These are phyloP conservation scores for Pecoramyces ruminantium DNA, from an alignment of 192 early-diverging fungal species.

Conservation along the genomic window DNA sequence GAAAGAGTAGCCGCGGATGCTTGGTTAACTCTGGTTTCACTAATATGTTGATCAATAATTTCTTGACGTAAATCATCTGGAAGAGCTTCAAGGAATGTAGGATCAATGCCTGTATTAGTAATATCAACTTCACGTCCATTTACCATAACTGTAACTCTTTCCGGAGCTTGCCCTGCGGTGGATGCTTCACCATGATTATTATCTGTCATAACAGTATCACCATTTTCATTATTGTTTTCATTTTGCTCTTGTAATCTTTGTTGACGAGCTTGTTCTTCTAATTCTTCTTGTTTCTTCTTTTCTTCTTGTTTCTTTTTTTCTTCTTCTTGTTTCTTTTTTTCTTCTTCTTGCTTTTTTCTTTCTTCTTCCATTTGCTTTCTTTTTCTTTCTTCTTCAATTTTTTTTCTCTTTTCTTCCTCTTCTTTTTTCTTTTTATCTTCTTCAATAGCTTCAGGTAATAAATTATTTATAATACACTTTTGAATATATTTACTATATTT, in stretches of 20 bases:
- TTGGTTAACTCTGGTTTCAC: slow-evolving; percentile 21
- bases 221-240: slow-evolving; percentile 8
- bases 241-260: not conserved
- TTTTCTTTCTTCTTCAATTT: slow-evolving; percentile 37
- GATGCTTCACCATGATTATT: not conserved
- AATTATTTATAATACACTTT: slow-evolving; percentile 45
- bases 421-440: slow-evolving; percentile 13
- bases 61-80: slow-evolving; percentile 88
- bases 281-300: too few species aligned
- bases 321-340: slow-evolving; percentile 2
- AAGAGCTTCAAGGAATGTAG: slow-evolving; percentile 79
- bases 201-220: slow-evolving; percentile 5
- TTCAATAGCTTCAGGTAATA: slow-evolving; percentile 63
- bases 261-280: slow-evolving; percentile 7
- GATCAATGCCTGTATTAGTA: slow-evolving; percentile 84
- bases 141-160: slow-evolving; percentile 45
- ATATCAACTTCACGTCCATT: slow-evolving; percentile 74
- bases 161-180: slow-evolving; percentile 1
- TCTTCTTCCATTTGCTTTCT: slow-evolving; percentile 16
- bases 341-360: slow-evolving; percentile 5
- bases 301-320: too few species aligned
- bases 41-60: slow-evolving; percentile 68
- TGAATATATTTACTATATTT: slow-evolving; percentile 39
- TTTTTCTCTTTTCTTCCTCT: slow-evolving; percentile 5
- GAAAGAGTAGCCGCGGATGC: slow-evolving; percentile 11